A percentile compares a stretch with the other conserved stretches of the same genome.
phyloP scores from a whole-genome alignment of 768 basidiomycete species.

The Lentinula guzmanii region DNA sequence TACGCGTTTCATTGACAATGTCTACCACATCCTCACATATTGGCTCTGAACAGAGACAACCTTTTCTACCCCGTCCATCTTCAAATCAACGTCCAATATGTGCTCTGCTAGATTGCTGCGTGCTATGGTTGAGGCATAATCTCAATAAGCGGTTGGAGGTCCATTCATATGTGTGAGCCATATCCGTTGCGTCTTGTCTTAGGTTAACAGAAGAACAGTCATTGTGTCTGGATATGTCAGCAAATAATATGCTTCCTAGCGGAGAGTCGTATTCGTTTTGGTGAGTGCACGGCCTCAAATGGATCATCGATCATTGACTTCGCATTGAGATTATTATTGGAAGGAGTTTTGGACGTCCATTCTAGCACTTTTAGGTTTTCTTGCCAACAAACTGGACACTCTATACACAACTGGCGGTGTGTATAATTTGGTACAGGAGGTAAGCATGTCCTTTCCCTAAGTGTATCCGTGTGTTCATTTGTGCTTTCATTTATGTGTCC shows the following conservation, averaged over 20 bases:
- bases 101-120: conserved; percentile 60
- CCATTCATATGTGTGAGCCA: conserved; percentile 47
- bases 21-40: conserved; percentile 20
- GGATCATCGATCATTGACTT: not conserved
- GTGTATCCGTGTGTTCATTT: not conserved
- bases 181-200: not conserved
- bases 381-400: conserved; percentile 47
- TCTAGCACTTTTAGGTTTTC: conserved; percentile 47
- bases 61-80: conserved; percentile 37
- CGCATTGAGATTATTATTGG: conserved; percentile 55
- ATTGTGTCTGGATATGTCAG: conserved; percentile 49
- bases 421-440: conserved; percentile 49
- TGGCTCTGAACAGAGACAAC: conserved; percentile 34
- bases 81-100: conserved; percentile 43
- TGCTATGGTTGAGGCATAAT: conserved; percentile 68
- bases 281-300: conserved; percentile 27
- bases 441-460: conserved; percentile 17
- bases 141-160: conserved; percentile 57
- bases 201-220: conserved; percentile 26
- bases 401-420: conserved; percentile 48
- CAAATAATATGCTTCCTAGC: conserved; percentile 54
- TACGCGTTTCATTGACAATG: no score
- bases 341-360: conserved; percentile 57
- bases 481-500: not conserved
- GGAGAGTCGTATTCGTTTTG: conserved; percentile 44